A percentile compares a stretch with the other conserved stretches of the same genome.
phyloP scores from a whole-genome alignment of 2,329 filamentous ascomycete genomes.

The Stemphylium vesicarium region DNA sequence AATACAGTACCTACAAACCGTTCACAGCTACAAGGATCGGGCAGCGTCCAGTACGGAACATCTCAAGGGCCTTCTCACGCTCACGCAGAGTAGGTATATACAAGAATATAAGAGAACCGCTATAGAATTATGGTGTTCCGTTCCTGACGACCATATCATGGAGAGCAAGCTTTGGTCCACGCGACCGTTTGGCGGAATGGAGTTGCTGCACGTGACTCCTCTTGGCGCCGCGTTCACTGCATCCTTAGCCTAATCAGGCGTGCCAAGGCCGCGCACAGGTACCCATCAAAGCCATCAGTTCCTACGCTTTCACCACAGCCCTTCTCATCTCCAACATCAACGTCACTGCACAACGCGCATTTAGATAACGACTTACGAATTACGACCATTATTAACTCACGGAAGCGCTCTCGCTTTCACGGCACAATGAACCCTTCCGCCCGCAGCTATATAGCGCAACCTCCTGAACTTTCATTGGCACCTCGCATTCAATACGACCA shows the following conservation, averaged over 20 bases:
- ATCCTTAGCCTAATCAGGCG: neutral
- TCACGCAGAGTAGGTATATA: constrained; percentile 79
- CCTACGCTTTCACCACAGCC: neutral
- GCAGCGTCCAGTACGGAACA: constrained; percentile 95
- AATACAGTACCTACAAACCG: no score
- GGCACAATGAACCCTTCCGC: constrained; percentile 4
- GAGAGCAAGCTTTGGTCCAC: no score
- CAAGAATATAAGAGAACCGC: no score
- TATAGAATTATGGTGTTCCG: no score
- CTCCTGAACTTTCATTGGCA: neutral
- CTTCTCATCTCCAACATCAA: neutral
- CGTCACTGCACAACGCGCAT: neutral
- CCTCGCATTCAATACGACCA: neutral
- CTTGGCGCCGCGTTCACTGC: constrained; percentile 15
- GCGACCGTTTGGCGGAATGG: no score
- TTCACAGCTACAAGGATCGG: constrained; percentile 53
- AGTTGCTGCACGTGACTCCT: constrained; percentile 9
- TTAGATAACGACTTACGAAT: neutral
- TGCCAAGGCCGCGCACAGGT: neutral
- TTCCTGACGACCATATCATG: no score
- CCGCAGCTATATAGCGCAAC: neutral
- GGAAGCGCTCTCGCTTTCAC: neutral
- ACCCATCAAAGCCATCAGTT: neutral
- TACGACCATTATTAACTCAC: neutral
- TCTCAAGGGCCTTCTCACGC: constrained; percentile 95